Percentiles rank a stretch among this genome's conserved stretches.
These are phyloP conservation scores for Leucogyrophana mollusca DNA, from an alignment of 768 basidiomycete genomes.

Conservation along the genomic window DNA sequence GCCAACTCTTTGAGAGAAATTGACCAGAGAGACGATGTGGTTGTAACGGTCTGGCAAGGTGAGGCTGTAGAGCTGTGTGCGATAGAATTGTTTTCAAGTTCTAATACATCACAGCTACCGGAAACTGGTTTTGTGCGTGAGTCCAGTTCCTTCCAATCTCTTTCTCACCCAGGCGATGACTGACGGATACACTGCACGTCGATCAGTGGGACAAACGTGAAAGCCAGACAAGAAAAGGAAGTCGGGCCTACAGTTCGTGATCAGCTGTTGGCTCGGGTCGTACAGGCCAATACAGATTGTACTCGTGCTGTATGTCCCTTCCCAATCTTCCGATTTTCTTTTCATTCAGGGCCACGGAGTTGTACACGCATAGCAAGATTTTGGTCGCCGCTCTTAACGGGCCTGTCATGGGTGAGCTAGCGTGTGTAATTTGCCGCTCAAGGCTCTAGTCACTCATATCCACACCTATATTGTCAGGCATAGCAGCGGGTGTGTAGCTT, in stretches of 20 bases:
- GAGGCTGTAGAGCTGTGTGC: background rate
- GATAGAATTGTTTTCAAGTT: background rate
- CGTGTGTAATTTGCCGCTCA: too few species aligned
- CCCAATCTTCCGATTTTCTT: background rate
- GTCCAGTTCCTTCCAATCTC: slow-evolving; percentile 26
- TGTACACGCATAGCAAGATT: slow-evolving; percentile 69
- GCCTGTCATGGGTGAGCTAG: slow-evolving; percentile 63
- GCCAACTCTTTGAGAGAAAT: slow-evolving; percentile 57
- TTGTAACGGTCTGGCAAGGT: slow-evolving; percentile 72
- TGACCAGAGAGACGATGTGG: slow-evolving; percentile 57
- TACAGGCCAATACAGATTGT: slow-evolving; percentile 55
- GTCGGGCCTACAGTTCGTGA: slow-evolving; percentile 38
- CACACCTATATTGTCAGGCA: slow-evolving; percentile 39
- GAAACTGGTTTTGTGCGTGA: slow-evolving; percentile 75
- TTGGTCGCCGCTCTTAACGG: slow-evolving; percentile 73
- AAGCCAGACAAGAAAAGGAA: slow-evolving; percentile 15
- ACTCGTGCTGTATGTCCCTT: slow-evolving; percentile 54
- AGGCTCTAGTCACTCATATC: too few species aligned
- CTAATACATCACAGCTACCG: slow-evolving; percentile 43
- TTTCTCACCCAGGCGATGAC: too few species aligned
- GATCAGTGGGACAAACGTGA: slow-evolving; percentile 60
- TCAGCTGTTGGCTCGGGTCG: slow-evolving; percentile 43
- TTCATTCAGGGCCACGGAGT: slow-evolving; percentile 30
- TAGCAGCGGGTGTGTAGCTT: slow-evolving; percentile 61
- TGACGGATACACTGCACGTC: slow-evolving; percentile 3